A percentile compares a stretch with the other conserved stretches of the same genome.
phyloP scores from a whole-genome alignment of 306 rosid genomes.

The Gastrolobium bilobum region DNA sequence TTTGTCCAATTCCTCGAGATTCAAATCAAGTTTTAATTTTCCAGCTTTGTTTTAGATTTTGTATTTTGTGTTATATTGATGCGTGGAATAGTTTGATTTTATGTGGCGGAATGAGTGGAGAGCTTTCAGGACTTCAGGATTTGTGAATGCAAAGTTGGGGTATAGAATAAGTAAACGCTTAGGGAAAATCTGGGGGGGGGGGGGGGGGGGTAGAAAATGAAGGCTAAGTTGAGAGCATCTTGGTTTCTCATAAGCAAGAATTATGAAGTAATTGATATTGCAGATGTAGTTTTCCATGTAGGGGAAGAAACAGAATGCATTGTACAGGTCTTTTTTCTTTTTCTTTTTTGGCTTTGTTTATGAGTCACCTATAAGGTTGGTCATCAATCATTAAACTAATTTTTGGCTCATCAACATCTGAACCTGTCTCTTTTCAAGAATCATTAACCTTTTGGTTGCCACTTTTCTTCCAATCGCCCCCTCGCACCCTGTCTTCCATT shows the following conservation, averaged over 20 bases:
- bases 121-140: background rate
- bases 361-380: background rate
- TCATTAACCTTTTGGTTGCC: no score
- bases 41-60: conserved; percentile 10
- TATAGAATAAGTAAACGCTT: background rate
- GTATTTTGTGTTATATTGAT: conserved; percentile 9
- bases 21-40: conserved; percentile 30
- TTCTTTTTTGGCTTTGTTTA: background rate
- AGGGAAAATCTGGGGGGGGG: background rate
- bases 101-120: background rate
- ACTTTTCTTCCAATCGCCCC: no score
- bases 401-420: conserved; percentile 6
- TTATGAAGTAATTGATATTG: conserved; percentile 10
- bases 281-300: conserved; percentile 4
- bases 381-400: conserved; percentile 16
- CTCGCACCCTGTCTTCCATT: no score
- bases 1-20: conserved; percentile 17
- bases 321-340: background rate
- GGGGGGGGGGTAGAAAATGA: background rate
- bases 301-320: conserved; percentile 6
- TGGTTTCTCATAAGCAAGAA: background rate
- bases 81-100: background rate
- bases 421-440: conserved; percentile 23
- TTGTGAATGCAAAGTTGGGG: conserved; percentile 13
- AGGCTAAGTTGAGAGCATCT: conserved; percentile 6